Conservation (phyloP, 495 filamentous ascomycete species). For the Rhizodiscina lignyota region DNA sequence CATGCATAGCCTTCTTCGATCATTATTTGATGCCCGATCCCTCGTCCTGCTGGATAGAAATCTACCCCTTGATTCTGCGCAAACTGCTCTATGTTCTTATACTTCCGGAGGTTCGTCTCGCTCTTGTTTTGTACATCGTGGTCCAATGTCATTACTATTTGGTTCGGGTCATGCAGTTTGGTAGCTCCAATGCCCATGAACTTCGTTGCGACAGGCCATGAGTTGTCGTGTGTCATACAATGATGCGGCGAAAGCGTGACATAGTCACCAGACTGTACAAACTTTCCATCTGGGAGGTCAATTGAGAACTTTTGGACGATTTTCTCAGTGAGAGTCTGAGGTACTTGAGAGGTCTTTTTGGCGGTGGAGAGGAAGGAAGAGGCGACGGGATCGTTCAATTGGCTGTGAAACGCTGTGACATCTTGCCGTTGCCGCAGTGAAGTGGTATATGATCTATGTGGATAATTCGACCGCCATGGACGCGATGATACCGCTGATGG, state of each 20-base stretch:
- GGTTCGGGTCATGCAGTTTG: conserved; percentile 49
- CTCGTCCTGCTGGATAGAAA: conserved; percentile 70
- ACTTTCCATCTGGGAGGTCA: conserved; percentile 54
- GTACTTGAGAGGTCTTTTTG: conserved; percentile 18
- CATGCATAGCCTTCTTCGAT: conserved; percentile 66
- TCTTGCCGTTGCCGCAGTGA: conserved; percentile 10
- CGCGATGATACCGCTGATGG: too few species aligned
- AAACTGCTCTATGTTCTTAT: conserved; percentile 71
- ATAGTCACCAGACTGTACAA: conserved; percentile 64
- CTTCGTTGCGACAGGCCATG: conserved; percentile 70
- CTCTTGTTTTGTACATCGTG: conserved; percentile 87
- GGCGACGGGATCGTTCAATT: conserved; percentile 19
- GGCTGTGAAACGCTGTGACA: conserved; percentile 22
- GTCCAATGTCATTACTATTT: conserved; percentile 81
- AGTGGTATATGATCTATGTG: too few species aligned
- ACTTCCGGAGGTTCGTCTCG: conserved; percentile 72
- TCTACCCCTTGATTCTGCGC: conserved; percentile 64
- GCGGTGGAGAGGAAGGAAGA: conserved; percentile 18
- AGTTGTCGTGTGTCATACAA: conserved; percentile 92
- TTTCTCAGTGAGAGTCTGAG: conserved; percentile 84
- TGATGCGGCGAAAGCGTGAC: conserved; percentile 56
- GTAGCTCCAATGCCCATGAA: conserved; percentile 81
- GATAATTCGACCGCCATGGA: too few species aligned
- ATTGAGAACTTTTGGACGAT: conserved; percentile 69
- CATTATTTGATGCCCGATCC: conserved; percentile 87